Evolutionary conservation across 1,139 yeast genomes (phyloP), one percentile per base, ranked within the genome.

Genomic region (Hyphopichia wangnamkhiaoensis): DNA sequence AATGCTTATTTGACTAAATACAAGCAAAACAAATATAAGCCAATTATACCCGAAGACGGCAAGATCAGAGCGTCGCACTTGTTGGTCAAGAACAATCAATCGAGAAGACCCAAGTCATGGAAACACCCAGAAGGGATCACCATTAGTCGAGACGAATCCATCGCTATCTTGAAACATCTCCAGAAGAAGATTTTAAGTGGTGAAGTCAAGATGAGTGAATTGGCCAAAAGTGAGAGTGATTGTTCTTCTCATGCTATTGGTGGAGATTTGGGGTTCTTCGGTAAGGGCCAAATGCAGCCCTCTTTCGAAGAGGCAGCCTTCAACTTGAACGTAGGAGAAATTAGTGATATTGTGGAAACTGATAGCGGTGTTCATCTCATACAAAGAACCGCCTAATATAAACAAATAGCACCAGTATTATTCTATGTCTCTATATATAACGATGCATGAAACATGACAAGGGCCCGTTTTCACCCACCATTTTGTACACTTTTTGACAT

Each of bases 281-380:
- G 87, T 18, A 80, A 76, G 43, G 96, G 96, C 28, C 91, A 84
- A 54, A 93, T 93, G 98, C 98, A 93, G 60, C 96, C 96, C 34
- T 70, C 84, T 42, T 93, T 93, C 56, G 98, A 93, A 59, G 82
- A 82, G 44, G 95, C 95, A 2, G 84, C 96, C 0, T 91, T 85
- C 59, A 82, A 67, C 7, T 70, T 93, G 50, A 80, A 87, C 50
- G 82, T 90, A 9, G 96, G 96, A 14, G 95, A 90, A 58, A 63
- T 87, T 38, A 84, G 95, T 55, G 86, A 80, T 38, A 79, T 90
- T 17, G 84, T 93, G 12, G 97, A 90, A 63, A 81, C 93, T 12
- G 95, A 86, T 51, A 84, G 95, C 52, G 98, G 98, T 15, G 82
- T 89, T 38, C 98, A 93, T 58, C 63, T 93, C 47, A 82, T 93